Conservation (phyloP, 23 red algal species). For the Gracilaria caudata region DNA sequence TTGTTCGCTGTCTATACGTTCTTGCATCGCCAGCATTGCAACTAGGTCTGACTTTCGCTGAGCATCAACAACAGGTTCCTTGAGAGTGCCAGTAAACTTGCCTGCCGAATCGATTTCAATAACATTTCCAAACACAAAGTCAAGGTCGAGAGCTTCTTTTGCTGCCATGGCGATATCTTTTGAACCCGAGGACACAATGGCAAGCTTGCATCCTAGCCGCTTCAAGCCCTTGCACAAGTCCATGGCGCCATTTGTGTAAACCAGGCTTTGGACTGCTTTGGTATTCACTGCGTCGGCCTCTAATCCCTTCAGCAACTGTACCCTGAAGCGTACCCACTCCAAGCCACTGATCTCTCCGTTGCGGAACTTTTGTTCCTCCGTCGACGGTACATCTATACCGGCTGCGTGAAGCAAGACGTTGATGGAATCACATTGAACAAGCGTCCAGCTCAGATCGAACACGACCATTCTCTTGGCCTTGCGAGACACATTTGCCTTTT, state of each 20-base stretch:
- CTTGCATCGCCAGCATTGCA: conserved; percentile 93
- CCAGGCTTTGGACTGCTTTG: conserved; percentile 31
- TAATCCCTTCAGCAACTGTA: conserved; percentile 25
- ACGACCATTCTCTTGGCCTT: conserved; percentile 96
- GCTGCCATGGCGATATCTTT: conserved; percentile 71
- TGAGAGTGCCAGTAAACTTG: conserved; percentile 75
- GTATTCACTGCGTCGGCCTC: conserved; percentile 6
- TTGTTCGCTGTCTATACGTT: conserved; percentile 84
- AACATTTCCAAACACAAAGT: conserved; percentile 88
- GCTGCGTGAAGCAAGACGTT: conserved; percentile 80
- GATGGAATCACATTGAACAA: conserved; percentile 87
- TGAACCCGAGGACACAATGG: conserved; percentile 84
- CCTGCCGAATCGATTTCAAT: conserved; percentile 71
- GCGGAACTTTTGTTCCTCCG: conserved; percentile 17
- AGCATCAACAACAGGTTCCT: conserved; percentile 80
- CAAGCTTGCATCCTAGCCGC: conserved; percentile 84
- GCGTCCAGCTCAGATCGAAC: conserved; percentile 97
- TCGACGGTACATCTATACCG: background rate
- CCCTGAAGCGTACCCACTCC: conserved; percentile 61
- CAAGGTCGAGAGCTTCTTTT: conserved; percentile 80
- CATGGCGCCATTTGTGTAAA: conserved; percentile 81
- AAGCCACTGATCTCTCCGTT: conserved; percentile 27
- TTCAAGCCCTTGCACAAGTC: conserved; percentile 83
- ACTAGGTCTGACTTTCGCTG: conserved; percentile 93
- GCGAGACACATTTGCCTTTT: conserved; percentile 69